Conservation (phyloP, 768 basidiomycete genomes). For the Pholiota microspora region DNA sequence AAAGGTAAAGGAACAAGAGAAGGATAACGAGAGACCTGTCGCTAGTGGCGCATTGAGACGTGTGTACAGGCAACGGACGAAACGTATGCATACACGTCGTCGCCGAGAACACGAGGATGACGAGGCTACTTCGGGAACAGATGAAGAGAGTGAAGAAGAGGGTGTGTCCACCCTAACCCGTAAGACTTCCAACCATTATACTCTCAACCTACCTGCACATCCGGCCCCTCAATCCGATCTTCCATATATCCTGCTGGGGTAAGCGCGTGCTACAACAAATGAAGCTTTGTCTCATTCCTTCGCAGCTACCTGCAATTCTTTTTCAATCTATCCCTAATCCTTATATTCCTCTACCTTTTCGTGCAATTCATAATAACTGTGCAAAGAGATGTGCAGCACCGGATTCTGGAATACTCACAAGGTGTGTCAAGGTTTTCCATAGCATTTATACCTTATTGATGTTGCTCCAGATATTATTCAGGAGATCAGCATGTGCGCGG, state of each 20-base stretch:
- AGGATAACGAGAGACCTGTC: slow-evolving; percentile 45
- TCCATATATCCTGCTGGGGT: slow-evolving; percentile 89
- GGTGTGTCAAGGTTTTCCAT: slow-evolving; percentile 44
- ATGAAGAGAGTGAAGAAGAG: slow-evolving; percentile 46
- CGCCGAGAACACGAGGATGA: slow-evolving; percentile 32
- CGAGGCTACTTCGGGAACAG: slow-evolving; percentile 37
- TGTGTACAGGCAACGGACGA: slow-evolving; percentile 61
- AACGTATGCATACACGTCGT: slow-evolving; percentile 29
- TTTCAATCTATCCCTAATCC: slow-evolving; percentile 84
- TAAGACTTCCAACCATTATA: slow-evolving; percentile 77
- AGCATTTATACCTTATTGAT: slow-evolving; percentile 3
- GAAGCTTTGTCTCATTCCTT: slow-evolving; percentile 13
- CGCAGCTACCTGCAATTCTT: slow-evolving; percentile 88
- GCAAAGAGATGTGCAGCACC: slow-evolving; percentile 84
- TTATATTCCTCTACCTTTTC: slow-evolving; percentile 81
- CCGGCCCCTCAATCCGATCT: slow-evolving; percentile 55
- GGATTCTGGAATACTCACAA: slow-evolving; percentile 85
- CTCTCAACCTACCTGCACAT: slow-evolving; percentile 73
- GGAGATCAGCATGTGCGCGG: slow-evolving; percentile 86
- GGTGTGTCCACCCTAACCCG: slow-evolving; percentile 39
- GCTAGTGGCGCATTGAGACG: slow-evolving; percentile 65
- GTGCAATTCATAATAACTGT: slow-evolving; percentile 88
- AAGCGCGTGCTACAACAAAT: slow-evolving; percentile 26
- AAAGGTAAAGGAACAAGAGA: slow-evolving; percentile 37
- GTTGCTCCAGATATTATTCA: slow-evolving; percentile 73